phyloP scores from a whole-genome alignment of 139 green algal species.

The Tetratostichococcus sp. region DNA sequence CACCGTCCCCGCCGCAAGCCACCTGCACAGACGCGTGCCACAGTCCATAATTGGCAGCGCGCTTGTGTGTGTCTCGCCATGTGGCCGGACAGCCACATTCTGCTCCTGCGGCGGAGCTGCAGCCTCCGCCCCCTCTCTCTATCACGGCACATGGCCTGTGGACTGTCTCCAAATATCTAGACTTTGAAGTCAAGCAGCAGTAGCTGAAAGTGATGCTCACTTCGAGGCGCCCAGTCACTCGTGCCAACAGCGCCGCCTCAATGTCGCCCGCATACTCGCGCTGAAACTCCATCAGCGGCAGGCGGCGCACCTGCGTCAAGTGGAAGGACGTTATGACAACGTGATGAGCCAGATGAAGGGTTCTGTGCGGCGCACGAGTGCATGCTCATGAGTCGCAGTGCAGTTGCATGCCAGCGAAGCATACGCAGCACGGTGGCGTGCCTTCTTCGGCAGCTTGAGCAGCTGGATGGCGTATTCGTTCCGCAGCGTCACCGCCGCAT shows the following conservation, averaged over 20 bases:
- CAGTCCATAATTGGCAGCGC: too few species aligned
- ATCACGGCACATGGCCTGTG: too few species aligned
- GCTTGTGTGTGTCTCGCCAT: too few species aligned
- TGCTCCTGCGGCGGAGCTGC: too few species aligned
- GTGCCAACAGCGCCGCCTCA: not conserved
- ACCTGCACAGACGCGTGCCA: too few species aligned
- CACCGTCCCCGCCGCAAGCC: not conserved
- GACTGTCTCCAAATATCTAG: too few species aligned
- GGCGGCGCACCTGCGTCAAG: not conserved
- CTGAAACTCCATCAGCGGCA: constrained; percentile 1
- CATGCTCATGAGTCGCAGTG: too few species aligned
- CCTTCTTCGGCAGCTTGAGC: not conserved
- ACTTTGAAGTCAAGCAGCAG: too few species aligned
- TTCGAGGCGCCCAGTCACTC: not conserved
- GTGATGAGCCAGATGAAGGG: not conserved
- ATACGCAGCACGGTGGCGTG: not conserved
- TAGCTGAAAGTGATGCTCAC: not conserved
- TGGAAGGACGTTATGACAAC: not conserved
- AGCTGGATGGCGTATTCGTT: not conserved
- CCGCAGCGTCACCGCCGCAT: not conserved
- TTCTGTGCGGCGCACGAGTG: too few species aligned
- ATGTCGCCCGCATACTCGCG: not conserved
- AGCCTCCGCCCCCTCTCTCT: too few species aligned
- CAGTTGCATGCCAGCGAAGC: too few species aligned
- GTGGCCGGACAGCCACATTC: too few species aligned